These are phyloP conservation scores for Sideroxylon spinosum DNA, from an alignment of 179 eudicot species.

Conservation along the genomic window DNA sequence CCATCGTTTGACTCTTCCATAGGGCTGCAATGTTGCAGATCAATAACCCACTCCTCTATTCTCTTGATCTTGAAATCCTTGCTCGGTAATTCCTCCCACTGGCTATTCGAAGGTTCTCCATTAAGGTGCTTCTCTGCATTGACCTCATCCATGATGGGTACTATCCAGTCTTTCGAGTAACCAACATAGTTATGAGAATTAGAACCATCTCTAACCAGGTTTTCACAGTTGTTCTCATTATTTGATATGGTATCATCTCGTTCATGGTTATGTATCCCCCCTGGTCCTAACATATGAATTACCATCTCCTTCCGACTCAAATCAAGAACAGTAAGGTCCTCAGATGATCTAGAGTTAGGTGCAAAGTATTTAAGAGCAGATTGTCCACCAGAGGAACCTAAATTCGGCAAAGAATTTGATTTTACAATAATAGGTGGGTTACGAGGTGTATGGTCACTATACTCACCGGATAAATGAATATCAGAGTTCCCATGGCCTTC, in stretches of 20 bases:
- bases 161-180: conserved; percentile 79
- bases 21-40: conserved; percentile 64
- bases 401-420: conserved; percentile 62
- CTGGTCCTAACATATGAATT: conserved; percentile 24
- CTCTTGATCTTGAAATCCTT: conserved; percentile 61
- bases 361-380: conserved; percentile 16
- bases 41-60: conserved; percentile 76
- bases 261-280: conserved; percentile 19
- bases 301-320: conserved; percentile 29
- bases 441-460: conserved; percentile 23
- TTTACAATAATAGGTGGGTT: conserved; percentile 40
- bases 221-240: conserved; percentile 35
- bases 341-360: conserved; percentile 47
- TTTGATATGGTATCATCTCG: conserved; percentile 20
- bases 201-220: conserved; percentile 34
- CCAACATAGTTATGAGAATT: conserved; percentile 54
- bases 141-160: conserved; percentile 55
- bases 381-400: conserved; percentile 29
- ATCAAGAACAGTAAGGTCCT: conserved; percentile 42
- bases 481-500: conserved; percentile 29
- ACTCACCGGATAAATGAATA: conserved; percentile 28
- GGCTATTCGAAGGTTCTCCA: conserved; percentile 38
- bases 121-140: conserved; percentile 23
- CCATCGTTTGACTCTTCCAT: conserved; percentile 54
- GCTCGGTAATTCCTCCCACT: conserved; percentile 37